These are phyloP conservation scores for Xenoacremonium recifei DNA, from an alignment of 2,329 filamentous ascomycete genomes.

Conservation along the genomic window DNA sequence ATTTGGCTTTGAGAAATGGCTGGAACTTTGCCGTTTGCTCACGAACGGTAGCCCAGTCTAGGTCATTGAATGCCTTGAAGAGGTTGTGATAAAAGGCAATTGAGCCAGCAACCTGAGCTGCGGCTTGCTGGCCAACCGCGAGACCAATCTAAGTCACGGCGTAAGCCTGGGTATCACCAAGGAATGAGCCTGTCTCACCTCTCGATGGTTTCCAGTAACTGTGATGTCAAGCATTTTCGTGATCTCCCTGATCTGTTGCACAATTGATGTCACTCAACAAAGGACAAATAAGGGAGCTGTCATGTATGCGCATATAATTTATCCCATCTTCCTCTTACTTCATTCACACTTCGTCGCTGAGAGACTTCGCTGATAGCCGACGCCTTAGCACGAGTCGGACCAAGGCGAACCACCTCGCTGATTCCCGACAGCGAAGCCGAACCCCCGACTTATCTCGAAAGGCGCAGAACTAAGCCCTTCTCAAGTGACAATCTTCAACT, in stretches of 20 bases:
- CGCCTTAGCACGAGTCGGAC: no score
- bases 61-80: constrained; percentile 2
- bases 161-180: background rate
- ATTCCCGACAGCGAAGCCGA: background rate
- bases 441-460: no score
- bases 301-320: no score
- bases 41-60: background rate
- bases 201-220: background rate
- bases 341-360: no score
- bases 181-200: background rate
- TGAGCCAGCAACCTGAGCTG: background rate
- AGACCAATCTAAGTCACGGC: background rate
- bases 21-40: background rate
- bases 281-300: no score
- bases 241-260: no score
- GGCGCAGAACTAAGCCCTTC: no score
- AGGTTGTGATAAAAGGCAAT: constrained; percentile 1
- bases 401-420: no score
- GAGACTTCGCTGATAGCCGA: no score
- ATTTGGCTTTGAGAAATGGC: constrained; percentile 1
- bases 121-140: background rate
- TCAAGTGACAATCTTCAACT: no score
- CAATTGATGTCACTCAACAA: no score
- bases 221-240: background rate
- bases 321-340: no score